Conservation (phyloP, 768 basidiomycete genomes). For the Mycena epipterygia region DNA sequence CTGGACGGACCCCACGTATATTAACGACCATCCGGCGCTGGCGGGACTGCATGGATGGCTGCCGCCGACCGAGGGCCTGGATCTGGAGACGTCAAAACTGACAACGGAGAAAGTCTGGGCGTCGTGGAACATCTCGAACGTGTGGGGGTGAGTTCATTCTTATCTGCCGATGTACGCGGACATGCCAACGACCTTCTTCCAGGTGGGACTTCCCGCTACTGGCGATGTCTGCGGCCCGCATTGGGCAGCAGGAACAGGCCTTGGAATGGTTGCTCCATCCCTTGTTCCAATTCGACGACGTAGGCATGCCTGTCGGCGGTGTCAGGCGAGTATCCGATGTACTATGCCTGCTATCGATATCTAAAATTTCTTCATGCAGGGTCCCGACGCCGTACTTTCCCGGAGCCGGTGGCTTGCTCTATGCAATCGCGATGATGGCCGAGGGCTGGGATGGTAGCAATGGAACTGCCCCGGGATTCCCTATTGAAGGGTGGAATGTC, state of each 20-base stretch:
- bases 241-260: slow-evolving; percentile 62
- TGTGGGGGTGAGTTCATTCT: slow-evolving; percentile 58
- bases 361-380: slow-evolving; percentile 29
- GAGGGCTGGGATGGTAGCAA: slow-evolving; percentile 67
- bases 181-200: background rate
- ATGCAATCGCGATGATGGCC: slow-evolving; percentile 70
- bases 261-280: slow-evolving; percentile 69
- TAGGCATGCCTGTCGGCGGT: slow-evolving; percentile 72
- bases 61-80: slow-evolving; percentile 62
- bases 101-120: slow-evolving; percentile 69
- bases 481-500: slow-evolving; percentile 54
- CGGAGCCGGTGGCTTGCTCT: slow-evolving; percentile 65
- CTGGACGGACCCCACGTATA: slow-evolving; percentile 65
- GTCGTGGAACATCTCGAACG: slow-evolving; percentile 67
- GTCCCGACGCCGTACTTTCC: slow-evolving; percentile 75
- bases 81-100: slow-evolving; percentile 58
- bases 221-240: slow-evolving; percentile 72
- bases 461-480: slow-evolving; percentile 56
- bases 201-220: slow-evolving; percentile 78
- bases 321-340: slow-evolving; percentile 43
- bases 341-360: background rate
- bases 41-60: slow-evolving; percentile 72
- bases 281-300: slow-evolving; percentile 69
- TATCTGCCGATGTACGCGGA: background rate
- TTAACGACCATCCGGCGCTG: slow-evolving; percentile 70